Percentiles rank a stretch among this genome's conserved stretches.
Evolutionary conservation across 1,284 basidiomycete species (phyloP).

Genomic region (Papiliotrema flavescens): DNA sequence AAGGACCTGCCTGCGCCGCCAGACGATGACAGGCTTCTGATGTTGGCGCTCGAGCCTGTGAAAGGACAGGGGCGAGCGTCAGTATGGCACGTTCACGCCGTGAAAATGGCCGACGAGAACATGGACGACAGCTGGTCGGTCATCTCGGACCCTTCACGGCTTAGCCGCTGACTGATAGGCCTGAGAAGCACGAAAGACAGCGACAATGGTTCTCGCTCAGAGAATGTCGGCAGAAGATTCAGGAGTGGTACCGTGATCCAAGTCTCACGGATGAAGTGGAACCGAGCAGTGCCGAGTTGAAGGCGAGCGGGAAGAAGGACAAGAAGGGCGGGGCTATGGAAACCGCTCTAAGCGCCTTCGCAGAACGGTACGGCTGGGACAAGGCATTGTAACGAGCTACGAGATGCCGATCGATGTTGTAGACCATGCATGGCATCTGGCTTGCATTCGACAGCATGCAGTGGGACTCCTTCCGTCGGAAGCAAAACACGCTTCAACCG

Average conservation of each 20-base stretch:
- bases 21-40: conserved; percentile 16
- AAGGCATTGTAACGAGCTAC: background rate
- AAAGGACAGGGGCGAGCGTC: conserved; percentile 11
- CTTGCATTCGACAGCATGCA: too few species aligned
- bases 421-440: too few species aligned
- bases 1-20: conserved; percentile 8
- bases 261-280: conserved; percentile 3
- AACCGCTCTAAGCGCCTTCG: conserved; percentile 21
- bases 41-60: conserved; percentile 16
- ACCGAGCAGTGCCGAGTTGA: background rate
- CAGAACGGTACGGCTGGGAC: conserved; percentile 9
- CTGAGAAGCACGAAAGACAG: conserved; percentile 30
- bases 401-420: too few species aligned
- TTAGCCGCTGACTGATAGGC: conserved; percentile 18
- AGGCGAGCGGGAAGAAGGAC: conserved; percentile 28
- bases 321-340: conserved; percentile 36
- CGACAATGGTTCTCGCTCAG: conserved; percentile 25
- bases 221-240: conserved; percentile 19
- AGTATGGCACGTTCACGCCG: conserved; percentile 35
- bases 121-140: conserved; percentile 29
- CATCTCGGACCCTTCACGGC: background rate
- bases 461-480: too few species aligned
- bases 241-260: conserved; percentile 26
- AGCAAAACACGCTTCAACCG: too few species aligned
- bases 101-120: conserved; percentile 15